Conservation (phyloP, 148 eudicot genomes). For the Gaultheria prostrata region DNA sequence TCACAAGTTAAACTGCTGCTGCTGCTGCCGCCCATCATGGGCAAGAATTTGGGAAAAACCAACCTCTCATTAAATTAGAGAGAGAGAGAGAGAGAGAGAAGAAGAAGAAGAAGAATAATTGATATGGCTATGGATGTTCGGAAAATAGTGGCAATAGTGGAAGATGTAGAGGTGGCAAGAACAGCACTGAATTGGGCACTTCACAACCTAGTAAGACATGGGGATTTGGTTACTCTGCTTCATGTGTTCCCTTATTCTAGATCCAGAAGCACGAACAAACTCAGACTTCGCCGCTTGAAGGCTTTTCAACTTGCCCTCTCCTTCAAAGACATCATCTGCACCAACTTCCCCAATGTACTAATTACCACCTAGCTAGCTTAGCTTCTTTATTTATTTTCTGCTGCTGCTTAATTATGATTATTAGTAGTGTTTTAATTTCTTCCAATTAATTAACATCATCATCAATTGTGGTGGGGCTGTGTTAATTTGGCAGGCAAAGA, state of each 20-base stretch:
- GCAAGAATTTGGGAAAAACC: not conserved
- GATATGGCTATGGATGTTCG: constrained; percentile 59
- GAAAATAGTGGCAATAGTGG: constrained; percentile 82
- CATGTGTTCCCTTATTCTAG: constrained; percentile 49
- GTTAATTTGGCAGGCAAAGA: constrained; percentile 68
- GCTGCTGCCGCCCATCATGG: not conserved
- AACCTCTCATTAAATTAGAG: not conserved
- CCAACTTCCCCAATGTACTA: constrained; percentile 65
- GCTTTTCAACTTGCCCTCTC: constrained; percentile 84
- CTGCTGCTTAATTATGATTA: too few relatives aligned
- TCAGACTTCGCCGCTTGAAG: constrained; percentile 48
- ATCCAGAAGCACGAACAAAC: constrained; percentile 53
- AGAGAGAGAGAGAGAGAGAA: constrained; percentile 1
- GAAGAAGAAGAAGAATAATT: not conserved
- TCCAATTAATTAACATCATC: too few relatives aligned
- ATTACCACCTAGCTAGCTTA: too few relatives aligned
- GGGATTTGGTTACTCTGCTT: constrained; percentile 71
- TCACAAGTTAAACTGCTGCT: not conserved
- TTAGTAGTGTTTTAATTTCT: too few relatives aligned
- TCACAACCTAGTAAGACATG: constrained; percentile 63
- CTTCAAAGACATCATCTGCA: constrained; percentile 68
- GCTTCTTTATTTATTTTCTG: not conserved
- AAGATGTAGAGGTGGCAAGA: constrained; percentile 71
- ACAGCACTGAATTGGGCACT: constrained; percentile 85
- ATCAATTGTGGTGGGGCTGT: not conserved